Base-by-base conservation (phyloP, 768 basidiomycete genomes). In the Fomitopsis serialis region DNA sequence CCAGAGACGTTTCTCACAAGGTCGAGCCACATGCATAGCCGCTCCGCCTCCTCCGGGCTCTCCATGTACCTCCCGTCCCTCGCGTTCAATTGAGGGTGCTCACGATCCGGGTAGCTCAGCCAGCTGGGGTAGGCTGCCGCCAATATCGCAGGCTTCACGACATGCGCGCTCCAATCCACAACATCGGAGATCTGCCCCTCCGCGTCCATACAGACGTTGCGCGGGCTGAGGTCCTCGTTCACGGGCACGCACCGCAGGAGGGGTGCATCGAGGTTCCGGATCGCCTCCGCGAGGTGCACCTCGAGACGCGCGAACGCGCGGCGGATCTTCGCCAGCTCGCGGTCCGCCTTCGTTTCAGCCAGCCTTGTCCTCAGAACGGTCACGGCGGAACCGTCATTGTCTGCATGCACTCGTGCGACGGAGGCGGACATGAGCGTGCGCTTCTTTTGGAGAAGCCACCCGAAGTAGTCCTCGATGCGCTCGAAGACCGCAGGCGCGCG, bases 151-250 rank as follows among this genome's bases (percentile, higher is more conserved):
- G 66, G 65, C 2, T 50, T 29, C 6, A 61, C 44, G 7, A 52
- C 44, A 43, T 66, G 62, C 45, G 17, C 43, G 48, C 59, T 62
- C 66, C 65, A 67, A 37, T 62, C 65, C 8, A 63, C 42, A 29
- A 65, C 32, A 11, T 54, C 60, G 21, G 58, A 54, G 23, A 67
- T 42, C 3, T 43, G 22, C 3, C 63, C 58, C 23, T 51, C 49
- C 9, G 19, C 51, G 45, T 60, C 53, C 17, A 61, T 34, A 37
- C 63, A 42, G 11, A 66, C 19, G 50, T 63, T 58, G 36, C 37
- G 15, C 19, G 53, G 54, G 25, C 17, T 29, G 12, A 61, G 35
- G 21, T 60, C 60, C 44, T 59, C 59, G 44, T 65, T 61, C 22
- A 35, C 13, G 7, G 63, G 54, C 11, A 62, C 59, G 42, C 55